A percentile compares a stretch with the other conserved stretches of the same genome.
Conservation (phyloP, 1,139 yeast species). For the Yamadazyma friedrichii region DNA sequence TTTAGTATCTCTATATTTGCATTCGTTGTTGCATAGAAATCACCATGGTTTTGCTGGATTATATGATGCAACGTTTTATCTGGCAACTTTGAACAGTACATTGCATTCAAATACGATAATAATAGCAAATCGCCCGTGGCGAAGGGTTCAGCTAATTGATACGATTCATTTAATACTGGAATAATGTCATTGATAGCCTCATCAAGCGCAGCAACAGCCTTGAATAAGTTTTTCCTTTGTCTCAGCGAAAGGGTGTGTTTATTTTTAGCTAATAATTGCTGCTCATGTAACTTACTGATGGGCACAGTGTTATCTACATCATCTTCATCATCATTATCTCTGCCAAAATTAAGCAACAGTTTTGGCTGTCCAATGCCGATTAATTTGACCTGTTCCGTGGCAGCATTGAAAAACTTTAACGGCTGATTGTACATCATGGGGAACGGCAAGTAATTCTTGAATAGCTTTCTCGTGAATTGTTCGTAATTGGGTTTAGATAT, state of each 20-base stretch:
- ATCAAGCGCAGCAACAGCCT: slow-evolving; percentile 38
- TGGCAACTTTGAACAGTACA: slow-evolving; percentile 39
- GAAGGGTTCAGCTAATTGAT: background rate
- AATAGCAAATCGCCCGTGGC: slow-evolving; percentile 12
- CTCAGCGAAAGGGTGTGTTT: slow-evolving; percentile 41
- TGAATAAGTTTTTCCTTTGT: slow-evolving; percentile 52
- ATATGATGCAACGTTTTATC: slow-evolving; percentile 35
- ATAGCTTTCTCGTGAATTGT: slow-evolving; percentile 58
- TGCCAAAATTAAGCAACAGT: background rate
- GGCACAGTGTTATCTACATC: slow-evolving; percentile 36
- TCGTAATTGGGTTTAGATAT: slow-evolving; percentile 65
- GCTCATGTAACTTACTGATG: slow-evolving; percentile 51
- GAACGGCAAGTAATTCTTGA: slow-evolving; percentile 62
- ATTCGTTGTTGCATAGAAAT: slow-evolving; percentile 1
- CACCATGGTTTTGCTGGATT: slow-evolving; percentile 3
- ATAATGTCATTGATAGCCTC: background rate
- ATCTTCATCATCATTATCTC: slow-evolving; percentile 8
- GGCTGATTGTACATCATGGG: slow-evolving; percentile 88
- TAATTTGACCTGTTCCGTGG: slow-evolving; percentile 42
- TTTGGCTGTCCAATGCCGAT: slow-evolving; percentile 38
- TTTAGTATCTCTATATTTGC: background rate
- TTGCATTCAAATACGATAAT: slow-evolving; percentile 35
- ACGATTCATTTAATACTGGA: background rate
- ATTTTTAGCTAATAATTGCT: slow-evolving; percentile 43
- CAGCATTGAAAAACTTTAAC: slow-evolving; percentile 47